Conservation (phyloP, 345 rosid species). For the Viola odorata region DNA sequence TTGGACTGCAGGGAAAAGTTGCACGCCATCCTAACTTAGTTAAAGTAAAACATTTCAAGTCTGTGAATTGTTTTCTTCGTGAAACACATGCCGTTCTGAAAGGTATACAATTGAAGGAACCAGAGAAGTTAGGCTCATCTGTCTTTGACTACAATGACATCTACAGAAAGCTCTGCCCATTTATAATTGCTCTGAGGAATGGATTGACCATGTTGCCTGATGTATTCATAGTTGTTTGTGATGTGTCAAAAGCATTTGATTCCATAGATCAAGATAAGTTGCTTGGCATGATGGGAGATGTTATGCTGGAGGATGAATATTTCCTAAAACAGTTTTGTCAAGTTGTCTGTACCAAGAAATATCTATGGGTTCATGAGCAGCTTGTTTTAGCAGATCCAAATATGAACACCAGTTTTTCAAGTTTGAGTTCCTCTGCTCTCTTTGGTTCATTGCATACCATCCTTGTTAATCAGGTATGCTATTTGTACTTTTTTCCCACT, state of each 20-base stretch:
- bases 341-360: constrained; percentile 46
- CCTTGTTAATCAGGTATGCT: constrained; percentile 52
- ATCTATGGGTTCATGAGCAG: constrained; percentile 36
- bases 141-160: constrained; percentile 83
- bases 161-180: constrained; percentile 58
- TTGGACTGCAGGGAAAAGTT: constrained; percentile 12
- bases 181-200: constrained; percentile 47
- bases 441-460: constrained; percentile 41
- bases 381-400: constrained; percentile 24
- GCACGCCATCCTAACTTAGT: neutral
- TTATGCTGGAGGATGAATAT: constrained; percentile 45
- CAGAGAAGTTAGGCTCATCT: constrained; percentile 63
- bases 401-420: constrained; percentile 17
- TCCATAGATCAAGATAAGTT: constrained; percentile 66
- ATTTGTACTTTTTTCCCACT: neutral
- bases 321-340: constrained; percentile 37
- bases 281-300: constrained; percentile 44
- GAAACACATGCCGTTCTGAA: constrained; percentile 66
- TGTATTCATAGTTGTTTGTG: constrained; percentile 61
- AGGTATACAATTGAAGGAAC: constrained; percentile 58
- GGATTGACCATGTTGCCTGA: constrained; percentile 35
- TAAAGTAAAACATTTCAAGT: constrained; percentile 23
- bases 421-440: constrained; percentile 32
- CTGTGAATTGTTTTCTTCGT: constrained; percentile 53
- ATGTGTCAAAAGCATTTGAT: constrained; percentile 86